Evolutionary conservation across 2,329 filamentous ascomycete species (phyloP), one percentile per base, ranked within the genome.

Genomic region (Talaromyces sp.): DNA sequence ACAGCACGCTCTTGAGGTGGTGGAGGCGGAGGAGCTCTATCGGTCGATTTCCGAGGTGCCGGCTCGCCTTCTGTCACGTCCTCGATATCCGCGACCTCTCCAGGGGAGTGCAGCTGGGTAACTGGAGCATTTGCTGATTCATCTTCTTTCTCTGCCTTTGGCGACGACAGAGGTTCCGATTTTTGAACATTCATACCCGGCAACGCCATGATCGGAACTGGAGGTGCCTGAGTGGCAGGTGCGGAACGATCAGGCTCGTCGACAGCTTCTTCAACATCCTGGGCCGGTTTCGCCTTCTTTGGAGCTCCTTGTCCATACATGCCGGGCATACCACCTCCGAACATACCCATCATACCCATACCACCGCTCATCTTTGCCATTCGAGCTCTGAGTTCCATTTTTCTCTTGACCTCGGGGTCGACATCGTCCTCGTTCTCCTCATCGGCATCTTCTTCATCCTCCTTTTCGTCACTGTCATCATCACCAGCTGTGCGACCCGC

Each of bases 311-410:
- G 64, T 72, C 76, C 77, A 62, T 83, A 79, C 77, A 89, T 83
- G 32, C 74, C 71, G 17, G 87, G 84, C 73, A 92, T 85, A 63
- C 86, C 86, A 42, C 84, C 85, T 19, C 91, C 91, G 74, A 96
- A 96, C 87, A 98, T 95, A 69, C 92, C 91, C 72, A 92, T 87
- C 89, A 98, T 96, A 54, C 92, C 92, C 91, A 96, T 96, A 25
- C 93, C 93, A 60, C 93, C 93, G 67, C 93, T 96, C 89, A 99
- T 95, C 78, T 96, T 97, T 53, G 95, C 95, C 92, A 99, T 99
- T 68, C 95, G 87, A 64, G 95, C 92, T 63, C 95, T 87, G 33
- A 99, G 82, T 73, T 97, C 93, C 77, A 96, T 88, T 72, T 89
- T 90, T 58, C 93, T 88, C 67, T 86, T 88, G 25, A 91, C 83